Evolutionary conservation across 257 asterid species (phyloP), one percentile per base, ranked within the genome.

Genomic region (Petrea volubilis): DNA sequence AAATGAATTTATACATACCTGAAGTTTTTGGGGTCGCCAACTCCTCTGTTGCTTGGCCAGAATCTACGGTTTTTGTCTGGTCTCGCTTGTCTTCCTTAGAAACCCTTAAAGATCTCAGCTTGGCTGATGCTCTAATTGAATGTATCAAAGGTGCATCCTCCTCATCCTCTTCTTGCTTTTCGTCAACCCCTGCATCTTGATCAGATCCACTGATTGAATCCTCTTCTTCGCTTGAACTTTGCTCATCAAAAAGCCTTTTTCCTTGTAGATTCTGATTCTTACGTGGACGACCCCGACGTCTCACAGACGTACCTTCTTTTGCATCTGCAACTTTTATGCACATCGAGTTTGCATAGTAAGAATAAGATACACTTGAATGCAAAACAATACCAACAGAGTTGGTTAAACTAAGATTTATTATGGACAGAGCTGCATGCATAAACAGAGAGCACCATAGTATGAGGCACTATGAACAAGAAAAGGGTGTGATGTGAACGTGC

Each of bases 161-260:
- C 24, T 88, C 91, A 29, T 86, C 91, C 6, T 85, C 95, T 33
- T 84, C 87, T 71, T 82, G 86, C 66, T 83, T 84, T 71, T 84
- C 84, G 23, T 83, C 87, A 36, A 68, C 83, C 52, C 79, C 84
- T 44, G 79, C 87, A 73, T 88, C 92, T 31, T 78, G 94, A 49
- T 95, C 98, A 34, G 97, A 90, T 50, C 84, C 99, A 73, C 93
- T 92, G 68, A 90, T 83, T 49, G 97, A 81, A 67, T 94, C 98
- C 78, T 90, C 98, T 49, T 91, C 97, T 60, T 82, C 99, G 70
- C 97, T 88, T 17, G 97, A 88, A 72, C 74, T 84, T 69, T 81
- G 82, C 60, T 87, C 96, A 52, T 85, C 88, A 59, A 92, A 91
- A 36, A 95, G 97, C 77, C 83, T 87, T 73, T 88, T 95, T 28